A percentile compares a stretch with the other conserved stretches of the same genome.
Conservation (phyloP, 2,329 filamentous ascomycete genomes). For the Helotiales sp. region DNA sequence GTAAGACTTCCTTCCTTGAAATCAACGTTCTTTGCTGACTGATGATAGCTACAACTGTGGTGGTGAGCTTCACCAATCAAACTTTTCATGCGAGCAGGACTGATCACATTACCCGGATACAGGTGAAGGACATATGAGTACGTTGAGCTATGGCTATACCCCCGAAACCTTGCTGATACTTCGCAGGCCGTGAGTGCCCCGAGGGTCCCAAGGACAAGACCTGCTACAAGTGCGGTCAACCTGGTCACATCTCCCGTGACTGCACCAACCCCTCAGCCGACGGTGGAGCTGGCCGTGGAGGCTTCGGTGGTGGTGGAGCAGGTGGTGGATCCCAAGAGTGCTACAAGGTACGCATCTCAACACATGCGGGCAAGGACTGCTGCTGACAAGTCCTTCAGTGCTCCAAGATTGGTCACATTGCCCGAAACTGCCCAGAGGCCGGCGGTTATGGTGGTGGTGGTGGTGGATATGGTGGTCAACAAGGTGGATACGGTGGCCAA, state of each 20-base stretch:
- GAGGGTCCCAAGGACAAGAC: slow-evolving; percentile 86
- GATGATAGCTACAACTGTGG: slow-evolving; percentile 74
- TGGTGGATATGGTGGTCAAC: slow-evolving; percentile 41
- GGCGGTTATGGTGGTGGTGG: slow-evolving; percentile 50
- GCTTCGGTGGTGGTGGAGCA: slow-evolving; percentile 44
- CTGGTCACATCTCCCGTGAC: slow-evolving; percentile 90
- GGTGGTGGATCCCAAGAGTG: slow-evolving; percentile 62
- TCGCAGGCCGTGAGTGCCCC: slow-evolving; percentile 81
- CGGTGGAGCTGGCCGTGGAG: slow-evolving; percentile 31
- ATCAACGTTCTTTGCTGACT: slow-evolving; percentile 18
- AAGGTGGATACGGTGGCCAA: slow-evolving; percentile 38
- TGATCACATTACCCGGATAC: slow-evolving; percentile 34
- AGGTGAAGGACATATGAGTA: slow-evolving; percentile 76
- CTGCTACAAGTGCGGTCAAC: slow-evolving; percentile 76
- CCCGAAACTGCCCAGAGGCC: slow-evolving; percentile 79
- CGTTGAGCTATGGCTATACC: slow-evolving; percentile 37
- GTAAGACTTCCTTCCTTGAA: slow-evolving; percentile 48
- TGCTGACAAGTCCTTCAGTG: slow-evolving; percentile 54
- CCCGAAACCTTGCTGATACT: slow-evolving; percentile 22
- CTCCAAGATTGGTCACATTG: slow-evolving; percentile 94
- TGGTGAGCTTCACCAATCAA: slow-evolving; percentile 51
- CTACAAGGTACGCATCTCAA: slow-evolving; percentile 64
- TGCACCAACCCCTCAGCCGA: slow-evolving; percentile 36
- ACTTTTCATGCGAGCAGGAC: slow-evolving; percentile 21
- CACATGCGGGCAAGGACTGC: background rate